Base-by-base conservation (phyloP, 768 basidiomycete genomes). In the Psilocybe subaeruginosa region DNA sequence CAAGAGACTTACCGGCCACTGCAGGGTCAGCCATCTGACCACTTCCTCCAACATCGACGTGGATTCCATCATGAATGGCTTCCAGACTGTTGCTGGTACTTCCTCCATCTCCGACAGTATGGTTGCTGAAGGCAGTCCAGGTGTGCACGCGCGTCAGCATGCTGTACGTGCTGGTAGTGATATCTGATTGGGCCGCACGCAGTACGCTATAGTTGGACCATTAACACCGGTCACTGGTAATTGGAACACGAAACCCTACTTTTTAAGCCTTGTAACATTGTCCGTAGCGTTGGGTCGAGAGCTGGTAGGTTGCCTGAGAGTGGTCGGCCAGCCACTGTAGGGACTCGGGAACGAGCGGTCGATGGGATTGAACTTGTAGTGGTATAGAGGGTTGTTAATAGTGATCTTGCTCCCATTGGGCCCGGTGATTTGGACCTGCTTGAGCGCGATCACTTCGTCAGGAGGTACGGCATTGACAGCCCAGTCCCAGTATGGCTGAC, bases 401-500 rank as follows among this genome's bases (percentile, higher is more conserved):
- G 56, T 49, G 39, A 60, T 33, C 27, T 61, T 62, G 5, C 56
- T 60, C 23, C 79, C 77, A 54, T 76, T 65, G 9, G 76, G 69
- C 2, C 66, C 67, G 37, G 68, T 72, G 59, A 81, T 78, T 1
- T 67, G 65, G 33, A 80, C 75, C 27, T 71, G 59, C 51, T 67
- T 64, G 33, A 70, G 58, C 8, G 71, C 68, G 54, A 79, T 78
- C 45, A 82, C 74, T 64, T 81, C 71, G 9, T 68, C 64, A 14
- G 82, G 82, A 27, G 80, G 79, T 3, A 78, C 68, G 3, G 72
- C 47, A 17, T 77, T 73, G 2, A 56, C 60, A 4, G 82, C 83
- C 83, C 83, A 85, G 66, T 85, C 83, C 83, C 82, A 85, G 74
- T 76, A 85, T 1, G 81, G 82, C 31, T 74, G 72, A 45, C 81